Evolutionary conservation across 169 alveolate species (phyloP).

Genomic region (Condylostoma magnum): DNA sequence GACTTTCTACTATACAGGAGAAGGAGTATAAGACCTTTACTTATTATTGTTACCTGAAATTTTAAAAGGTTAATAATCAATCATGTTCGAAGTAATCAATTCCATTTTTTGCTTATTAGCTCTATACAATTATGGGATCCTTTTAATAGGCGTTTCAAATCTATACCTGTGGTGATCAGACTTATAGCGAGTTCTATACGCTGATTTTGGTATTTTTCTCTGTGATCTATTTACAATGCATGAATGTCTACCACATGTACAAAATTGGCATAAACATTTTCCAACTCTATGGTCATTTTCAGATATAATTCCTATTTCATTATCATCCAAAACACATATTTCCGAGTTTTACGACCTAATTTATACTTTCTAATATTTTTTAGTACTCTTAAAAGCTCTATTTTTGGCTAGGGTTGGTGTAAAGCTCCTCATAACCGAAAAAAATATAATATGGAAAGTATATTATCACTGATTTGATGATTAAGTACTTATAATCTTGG

Average conservation of each 20-base stretch:
- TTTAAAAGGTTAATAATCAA: slow-evolving; percentile 9
- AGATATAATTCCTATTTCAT: slow-evolving; percentile 11
- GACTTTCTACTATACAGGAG: no score
- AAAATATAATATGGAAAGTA: no score
- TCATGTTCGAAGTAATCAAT: neutral
- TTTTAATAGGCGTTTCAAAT: slow-evolving; percentile 1
- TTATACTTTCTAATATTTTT: no score
- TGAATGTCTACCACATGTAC: slow-evolving; percentile 16
- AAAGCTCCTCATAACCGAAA: no score
- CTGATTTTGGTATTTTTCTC: neutral
- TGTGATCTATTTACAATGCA: neutral
- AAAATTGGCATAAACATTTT: slow-evolving; percentile 8
- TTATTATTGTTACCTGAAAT: no score
- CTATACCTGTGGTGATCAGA: neutral
- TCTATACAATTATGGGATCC: neutral
- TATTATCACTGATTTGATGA: no score
- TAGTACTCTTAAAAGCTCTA: no score
- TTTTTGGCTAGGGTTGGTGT: no score
- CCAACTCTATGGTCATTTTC: slow-evolving; percentile 33
- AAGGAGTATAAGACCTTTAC: no score
- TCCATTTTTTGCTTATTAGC: slow-evolving; percentile 21
- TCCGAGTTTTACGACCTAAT: no score
- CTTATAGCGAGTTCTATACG: neutral
- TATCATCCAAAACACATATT: slow-evolving; percentile 10
- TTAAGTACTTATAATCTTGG: no score